Conservation (phyloP, 352 stramenopile species). For the Phytopythium delawarense region DNA sequence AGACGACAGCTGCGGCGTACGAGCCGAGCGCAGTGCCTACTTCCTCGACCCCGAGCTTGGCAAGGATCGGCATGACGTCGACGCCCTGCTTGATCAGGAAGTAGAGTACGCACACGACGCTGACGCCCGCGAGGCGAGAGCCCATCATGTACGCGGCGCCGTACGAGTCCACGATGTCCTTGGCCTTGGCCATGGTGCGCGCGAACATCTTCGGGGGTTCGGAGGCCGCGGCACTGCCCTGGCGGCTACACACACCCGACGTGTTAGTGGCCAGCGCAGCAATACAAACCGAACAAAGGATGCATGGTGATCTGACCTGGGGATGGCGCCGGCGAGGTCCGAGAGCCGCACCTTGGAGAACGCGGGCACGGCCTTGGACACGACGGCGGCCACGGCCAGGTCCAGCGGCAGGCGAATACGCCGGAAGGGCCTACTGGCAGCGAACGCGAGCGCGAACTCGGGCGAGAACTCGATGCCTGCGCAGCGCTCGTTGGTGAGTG, state of each 20-base stretch:
- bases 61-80: conserved; percentile 74
- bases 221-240: conserved; percentile 6
- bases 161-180: conserved; percentile 81
- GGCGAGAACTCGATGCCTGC: conserved; percentile 69
- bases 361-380: conserved; percentile 65
- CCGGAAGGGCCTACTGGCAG: conserved; percentile 76
- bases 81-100: conserved; percentile 77
- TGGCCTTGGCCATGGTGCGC: conserved; percentile 66
- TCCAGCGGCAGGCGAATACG: conserved; percentile 77
- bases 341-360: conserved; percentile 73
- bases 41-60: conserved; percentile 64
- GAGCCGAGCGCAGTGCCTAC: conserved; percentile 64
- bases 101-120: conserved; percentile 72
- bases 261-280: neutral
- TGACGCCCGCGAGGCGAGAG: conserved; percentile 72
- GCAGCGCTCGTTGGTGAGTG: neutral
- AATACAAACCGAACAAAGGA: neutral
- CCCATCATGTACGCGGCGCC: conserved; percentile 88
- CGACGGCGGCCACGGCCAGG: conserved; percentile 54
- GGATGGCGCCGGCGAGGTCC: conserved; percentile 51
- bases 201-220: conserved; percentile 35
- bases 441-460: conserved; percentile 84
- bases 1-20: conserved; percentile 77
- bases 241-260: neutral
- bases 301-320: conserved; percentile 29